Conservation (phyloP, 75 land plant species). For the Azolla pinnata region DNA sequence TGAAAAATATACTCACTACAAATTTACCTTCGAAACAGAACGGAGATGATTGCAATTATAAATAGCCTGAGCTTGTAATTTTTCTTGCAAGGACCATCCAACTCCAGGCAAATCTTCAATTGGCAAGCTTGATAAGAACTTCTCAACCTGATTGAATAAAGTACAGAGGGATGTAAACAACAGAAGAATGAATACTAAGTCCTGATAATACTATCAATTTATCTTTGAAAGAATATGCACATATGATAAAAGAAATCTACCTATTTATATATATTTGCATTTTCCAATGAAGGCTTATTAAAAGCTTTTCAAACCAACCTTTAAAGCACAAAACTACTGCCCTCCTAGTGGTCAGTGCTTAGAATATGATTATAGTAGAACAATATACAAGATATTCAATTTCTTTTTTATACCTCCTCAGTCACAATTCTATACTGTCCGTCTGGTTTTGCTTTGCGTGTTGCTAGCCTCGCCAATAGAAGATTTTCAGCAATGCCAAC, state of each 20-base stretch:
- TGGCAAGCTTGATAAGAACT: constrained; percentile 52
- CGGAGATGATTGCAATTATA: constrained; percentile 68
- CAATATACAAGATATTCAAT: no score
- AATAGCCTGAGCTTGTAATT: constrained; percentile 43
- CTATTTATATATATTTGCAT: no score
- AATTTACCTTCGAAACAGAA: constrained; percentile 60
- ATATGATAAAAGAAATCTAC: no score
- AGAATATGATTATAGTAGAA: no score
- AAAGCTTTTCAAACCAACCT: no score
- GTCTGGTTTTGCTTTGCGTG: constrained; percentile 87
- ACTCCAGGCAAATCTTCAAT: constrained; percentile 89
- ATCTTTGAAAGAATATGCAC: no score
- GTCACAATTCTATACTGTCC: constrained; percentile 73
- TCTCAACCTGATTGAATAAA: constrained; percentile 41
- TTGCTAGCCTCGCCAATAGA: constrained; percentile 87
- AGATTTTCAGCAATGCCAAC: constrained; percentile 82
- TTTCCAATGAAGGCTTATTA: no score
- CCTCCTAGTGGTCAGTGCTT: no score
- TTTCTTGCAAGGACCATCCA: constrained; percentile 63
- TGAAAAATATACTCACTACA: neutral
- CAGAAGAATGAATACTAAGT: neutral
- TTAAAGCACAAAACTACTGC: no score
- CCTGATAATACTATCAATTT: neutral
- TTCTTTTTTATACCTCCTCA: no score
- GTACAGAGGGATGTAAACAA: neutral